Evolutionary conservation across 495 filamentous ascomycete genomes (phyloP), one percentile per base, ranked within the genome.

Genomic region (Xylaria bambusicola): DNA sequence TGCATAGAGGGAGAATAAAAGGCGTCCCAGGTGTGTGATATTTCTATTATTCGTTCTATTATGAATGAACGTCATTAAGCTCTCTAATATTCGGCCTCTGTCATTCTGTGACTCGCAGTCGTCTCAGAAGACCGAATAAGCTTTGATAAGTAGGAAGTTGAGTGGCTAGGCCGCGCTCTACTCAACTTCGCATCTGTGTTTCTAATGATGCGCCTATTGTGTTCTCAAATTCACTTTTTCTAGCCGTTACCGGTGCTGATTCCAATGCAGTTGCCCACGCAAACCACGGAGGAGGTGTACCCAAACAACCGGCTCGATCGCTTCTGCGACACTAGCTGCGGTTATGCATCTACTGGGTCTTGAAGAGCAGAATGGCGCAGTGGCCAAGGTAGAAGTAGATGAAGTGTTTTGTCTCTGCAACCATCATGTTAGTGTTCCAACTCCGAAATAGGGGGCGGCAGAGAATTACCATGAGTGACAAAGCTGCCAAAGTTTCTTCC

Each of bases 341-440:
- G n/a, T n/a, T 26, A 13, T 9, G 78, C 84, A 10, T 10, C 10
- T 33, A 97, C 82, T 97, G 93, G 23, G 94, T 99, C 85, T 99
- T 99, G 85, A 98, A 99, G 54, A 99, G 86, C 42, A 99, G 87
- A 68, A 99, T 97, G 18, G 94, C 94, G 73, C 91, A 97, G 81
- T 97, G 94, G 48, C 94, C 94, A 60, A 98, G 90, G 78, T 98
- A 98, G 83, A 99, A 99, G 81, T 99, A 99, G 72, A 98, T 97
- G 80, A 99, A 99, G 76, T 99, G 94, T 77, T 97, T 97, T 40
- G 94, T 97, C 73, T 99, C 93, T 97, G 29, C 50, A 23, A 21
- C 7, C 56, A 17, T 23, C n/a, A 35, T 61, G 38, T 60, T 52
- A 72, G 63, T 40, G 35, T 50, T 42, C 24, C 27, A 36, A 26